Evolutionary conservation across 2,329 filamentous ascomycete genomes (phyloP).

Genomic region (Curvularia verruculosa): DNA sequence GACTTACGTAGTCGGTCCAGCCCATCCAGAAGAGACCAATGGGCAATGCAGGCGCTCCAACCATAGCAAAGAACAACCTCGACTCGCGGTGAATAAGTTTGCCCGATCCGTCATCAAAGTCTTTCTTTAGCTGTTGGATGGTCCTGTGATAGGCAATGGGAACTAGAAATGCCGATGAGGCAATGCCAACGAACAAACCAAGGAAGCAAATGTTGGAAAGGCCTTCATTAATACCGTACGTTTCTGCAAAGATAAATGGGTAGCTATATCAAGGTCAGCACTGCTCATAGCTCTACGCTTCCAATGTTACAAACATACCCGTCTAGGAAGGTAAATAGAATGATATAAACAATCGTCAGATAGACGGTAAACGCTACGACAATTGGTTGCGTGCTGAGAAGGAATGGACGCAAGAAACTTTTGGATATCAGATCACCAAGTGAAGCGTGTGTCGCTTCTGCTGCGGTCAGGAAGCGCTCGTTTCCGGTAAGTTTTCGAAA

Average conservation of each 20-base stretch:
- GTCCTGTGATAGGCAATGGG: conserved; percentile 51
- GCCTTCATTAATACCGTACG: conserved; percentile 55
- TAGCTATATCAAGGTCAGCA: conserved; percentile 2
- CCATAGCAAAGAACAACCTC: conserved; percentile 60
- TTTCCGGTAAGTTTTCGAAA: conserved; percentile 43
- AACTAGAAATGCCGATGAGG: conserved; percentile 47
- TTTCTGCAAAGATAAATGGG: conserved; percentile 57
- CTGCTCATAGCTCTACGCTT: no score
- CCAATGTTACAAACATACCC: conserved; percentile 50
- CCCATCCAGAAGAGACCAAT: conserved; percentile 64
- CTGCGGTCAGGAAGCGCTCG: conserved; percentile 53
- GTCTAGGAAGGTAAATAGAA: conserved; percentile 61
- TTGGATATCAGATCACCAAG: conserved; percentile 37
- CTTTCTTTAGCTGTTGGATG: conserved; percentile 30
- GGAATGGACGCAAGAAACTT: conserved; percentile 52
- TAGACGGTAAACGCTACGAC: conserved; percentile 59
- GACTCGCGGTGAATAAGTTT: conserved; percentile 58
- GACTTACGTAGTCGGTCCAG: conserved; percentile 55
- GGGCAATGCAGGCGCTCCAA: conserved; percentile 58
- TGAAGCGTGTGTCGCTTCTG: conserved; percentile 52
- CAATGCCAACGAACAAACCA: conserved; percentile 54
- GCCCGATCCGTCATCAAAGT: conserved; percentile 47
- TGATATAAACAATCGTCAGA: conserved; percentile 60
- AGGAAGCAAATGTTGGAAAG: conserved; percentile 57
- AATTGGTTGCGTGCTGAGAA: conserved; percentile 53